These are phyloP conservation scores for Dictyophora rubrovolvata DNA, from an alignment of 768 basidiomycete genomes.

Conservation along the genomic window DNA sequence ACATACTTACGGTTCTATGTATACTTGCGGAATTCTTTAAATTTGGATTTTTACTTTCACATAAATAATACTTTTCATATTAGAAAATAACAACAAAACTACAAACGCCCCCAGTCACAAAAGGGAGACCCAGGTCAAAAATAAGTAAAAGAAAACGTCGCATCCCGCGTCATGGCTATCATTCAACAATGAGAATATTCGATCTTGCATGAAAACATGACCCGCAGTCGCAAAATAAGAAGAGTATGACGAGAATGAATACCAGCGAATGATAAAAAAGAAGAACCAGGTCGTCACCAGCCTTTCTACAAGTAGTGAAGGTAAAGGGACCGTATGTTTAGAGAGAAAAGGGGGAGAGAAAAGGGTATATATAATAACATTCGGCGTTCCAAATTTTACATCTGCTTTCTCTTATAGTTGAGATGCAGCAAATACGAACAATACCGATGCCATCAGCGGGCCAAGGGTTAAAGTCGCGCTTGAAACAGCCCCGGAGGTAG, in stretches of 20 bases:
- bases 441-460: not conserved
- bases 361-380: slow-evolving; percentile 3
- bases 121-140: not conserved
- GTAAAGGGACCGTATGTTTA: not conserved
- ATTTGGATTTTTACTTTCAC: no score
- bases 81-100: not conserved
- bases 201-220: not conserved
- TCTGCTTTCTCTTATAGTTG: not conserved
- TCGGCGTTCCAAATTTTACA: not conserved
- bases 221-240: not conserved
- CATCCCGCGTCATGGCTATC: not conserved
- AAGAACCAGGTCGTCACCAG: not conserved
- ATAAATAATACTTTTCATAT: not conserved
- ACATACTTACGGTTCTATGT: no score
- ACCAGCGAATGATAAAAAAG: slow-evolving; percentile 1
- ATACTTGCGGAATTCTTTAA: no score
- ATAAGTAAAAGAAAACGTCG: not conserved
- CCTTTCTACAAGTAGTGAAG: not conserved
- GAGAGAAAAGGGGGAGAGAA: not conserved
- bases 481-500: slow-evolving; percentile 11
- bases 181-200: not conserved
- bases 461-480: not conserved
- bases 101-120: not conserved
- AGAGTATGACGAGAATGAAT: not conserved
- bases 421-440: not conserved